A percentile compares a stretch with the other conserved stretches of the same genome.
phyloP scores from a whole-genome alignment of 768 basidiomycete species.

The Pleurotus ostreatus region DNA sequence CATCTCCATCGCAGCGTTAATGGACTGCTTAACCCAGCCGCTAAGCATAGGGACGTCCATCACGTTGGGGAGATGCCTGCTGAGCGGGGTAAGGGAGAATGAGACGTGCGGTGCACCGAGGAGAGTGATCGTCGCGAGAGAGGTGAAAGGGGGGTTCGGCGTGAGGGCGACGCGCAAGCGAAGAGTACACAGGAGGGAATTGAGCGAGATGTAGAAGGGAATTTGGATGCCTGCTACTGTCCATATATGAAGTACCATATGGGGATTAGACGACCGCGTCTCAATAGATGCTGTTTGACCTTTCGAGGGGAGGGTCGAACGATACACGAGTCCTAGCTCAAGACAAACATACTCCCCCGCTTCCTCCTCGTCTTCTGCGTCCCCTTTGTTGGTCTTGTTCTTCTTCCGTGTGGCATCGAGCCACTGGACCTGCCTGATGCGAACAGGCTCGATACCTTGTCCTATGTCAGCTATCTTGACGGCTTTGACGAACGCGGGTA shows the following conservation, averaged over 20 bases:
- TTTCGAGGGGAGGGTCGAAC: constrained; percentile 31
- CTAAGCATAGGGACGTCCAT: constrained; percentile 73
- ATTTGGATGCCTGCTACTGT: constrained; percentile 40
- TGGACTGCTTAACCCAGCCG: constrained; percentile 62
- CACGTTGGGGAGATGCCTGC: constrained; percentile 64
- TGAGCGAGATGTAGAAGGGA: constrained; percentile 71
- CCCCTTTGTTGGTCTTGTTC: constrained; percentile 14
- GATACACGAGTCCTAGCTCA: constrained; percentile 69
- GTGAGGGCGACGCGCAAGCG: constrained; percentile 72
- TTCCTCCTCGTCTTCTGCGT: constrained; percentile 23
- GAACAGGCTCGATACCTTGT: constrained; percentile 62
- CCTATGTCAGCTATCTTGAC: constrained; percentile 73
- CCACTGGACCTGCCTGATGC: constrained; percentile 34
- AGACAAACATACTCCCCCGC: constrained; percentile 55
- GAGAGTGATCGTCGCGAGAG: constrained; percentile 50
- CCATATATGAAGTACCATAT: constrained; percentile 70
- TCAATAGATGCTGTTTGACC: constrained; percentile 31
- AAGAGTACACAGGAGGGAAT: constrained; percentile 58
- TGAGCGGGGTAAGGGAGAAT: constrained; percentile 61
- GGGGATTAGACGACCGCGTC: constrained; percentile 51
- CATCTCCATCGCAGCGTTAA: constrained; percentile 56
- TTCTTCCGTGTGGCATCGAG: constrained; percentile 1
- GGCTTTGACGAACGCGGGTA: constrained; percentile 46
- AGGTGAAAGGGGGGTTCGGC: constrained; percentile 60
- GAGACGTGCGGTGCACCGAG: constrained; percentile 68